Conservation (phyloP, 2,329 filamentous ascomycete species). For the Paraconiothyrium brasiliense region DNA sequence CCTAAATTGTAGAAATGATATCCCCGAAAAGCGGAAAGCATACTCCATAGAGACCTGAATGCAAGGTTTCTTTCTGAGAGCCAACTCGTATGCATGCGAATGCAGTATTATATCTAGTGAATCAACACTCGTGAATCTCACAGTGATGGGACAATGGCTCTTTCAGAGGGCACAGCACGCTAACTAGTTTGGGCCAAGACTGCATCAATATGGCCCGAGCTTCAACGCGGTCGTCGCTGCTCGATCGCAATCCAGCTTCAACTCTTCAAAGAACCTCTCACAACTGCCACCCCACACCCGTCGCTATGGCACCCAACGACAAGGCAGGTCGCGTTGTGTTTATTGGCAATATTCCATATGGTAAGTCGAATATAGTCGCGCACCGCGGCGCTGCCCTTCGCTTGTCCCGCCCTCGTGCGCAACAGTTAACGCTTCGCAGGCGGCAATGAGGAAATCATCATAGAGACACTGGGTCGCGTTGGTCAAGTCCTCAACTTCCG, state of each 20-base stretch:
- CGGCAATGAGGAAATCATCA: slow-evolving; percentile 94
- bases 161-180: no score
- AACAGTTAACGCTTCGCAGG: slow-evolving; percentile 62
- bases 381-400: background rate
- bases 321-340: slow-evolving; percentile 82
- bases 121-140: no score
- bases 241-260: background rate
- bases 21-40: background rate
- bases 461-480: slow-evolving; percentile 88
- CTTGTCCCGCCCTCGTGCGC: slow-evolving; percentile 15
- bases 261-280: slow-evolving; percentile 7
- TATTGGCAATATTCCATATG: slow-evolving; percentile 87
- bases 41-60: background rate
- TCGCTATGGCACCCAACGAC: slow-evolving; percentile 59
- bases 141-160: no score
- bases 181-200: background rate
- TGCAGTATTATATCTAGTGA: no score
- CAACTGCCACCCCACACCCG: background rate
- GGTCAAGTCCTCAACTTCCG: slow-evolving; percentile 92
- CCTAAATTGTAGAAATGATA: slow-evolving; percentile 33
- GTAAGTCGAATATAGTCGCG: slow-evolving; percentile 54
- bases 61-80: no score
- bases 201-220: background rate
- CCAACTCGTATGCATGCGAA: no score
- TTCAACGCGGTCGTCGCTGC: background rate